A percentile compares a stretch with the other conserved stretches of the same genome.
Conservation (phyloP, 148 eudicot species). For the Beta vulgaris region DNA sequence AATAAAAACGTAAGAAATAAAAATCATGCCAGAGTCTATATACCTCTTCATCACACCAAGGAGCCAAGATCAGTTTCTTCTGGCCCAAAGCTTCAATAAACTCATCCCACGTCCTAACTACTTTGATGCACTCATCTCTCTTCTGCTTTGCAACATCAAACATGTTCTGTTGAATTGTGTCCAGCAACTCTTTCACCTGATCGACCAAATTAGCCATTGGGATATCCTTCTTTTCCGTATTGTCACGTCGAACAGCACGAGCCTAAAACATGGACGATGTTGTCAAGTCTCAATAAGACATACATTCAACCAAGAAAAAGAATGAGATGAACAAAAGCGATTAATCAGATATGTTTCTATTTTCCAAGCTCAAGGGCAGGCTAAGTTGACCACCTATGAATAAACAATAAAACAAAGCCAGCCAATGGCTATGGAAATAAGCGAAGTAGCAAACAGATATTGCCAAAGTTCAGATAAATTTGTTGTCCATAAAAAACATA, state of each 20-base stretch:
- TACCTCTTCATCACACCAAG: conserved; percentile 99
- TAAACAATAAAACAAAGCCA: not conserved
- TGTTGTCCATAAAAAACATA: not conserved
- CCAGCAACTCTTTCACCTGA: conserved; percentile 54
- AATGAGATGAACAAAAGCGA: not conserved
- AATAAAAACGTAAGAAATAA: not conserved
- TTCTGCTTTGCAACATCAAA: conserved; percentile 71
- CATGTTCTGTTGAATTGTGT: conserved; percentile 63
- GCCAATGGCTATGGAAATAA: not conserved
- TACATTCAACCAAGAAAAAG: not conserved
- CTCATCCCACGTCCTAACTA: conserved; percentile 86
- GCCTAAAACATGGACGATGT: conserved; percentile 40
- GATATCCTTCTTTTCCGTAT: conserved; percentile 61
- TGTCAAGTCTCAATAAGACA: not conserved
- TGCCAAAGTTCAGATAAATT: not conserved
- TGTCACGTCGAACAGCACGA: conserved; percentile 90
- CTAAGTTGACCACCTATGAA: not conserved
- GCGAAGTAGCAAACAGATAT: not conserved
- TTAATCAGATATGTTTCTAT: not conserved
- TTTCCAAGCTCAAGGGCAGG: not conserved
- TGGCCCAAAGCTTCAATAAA: conserved; percentile 76
- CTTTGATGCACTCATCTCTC: conserved; percentile 74
- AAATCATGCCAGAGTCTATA: not conserved
- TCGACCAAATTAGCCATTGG: conserved; percentile 62
- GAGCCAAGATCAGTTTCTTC: conserved; percentile 92